Evolutionary conservation across 768 basidiomycete genomes (phyloP).

Genomic region (Trametes cinnabarina): DNA sequence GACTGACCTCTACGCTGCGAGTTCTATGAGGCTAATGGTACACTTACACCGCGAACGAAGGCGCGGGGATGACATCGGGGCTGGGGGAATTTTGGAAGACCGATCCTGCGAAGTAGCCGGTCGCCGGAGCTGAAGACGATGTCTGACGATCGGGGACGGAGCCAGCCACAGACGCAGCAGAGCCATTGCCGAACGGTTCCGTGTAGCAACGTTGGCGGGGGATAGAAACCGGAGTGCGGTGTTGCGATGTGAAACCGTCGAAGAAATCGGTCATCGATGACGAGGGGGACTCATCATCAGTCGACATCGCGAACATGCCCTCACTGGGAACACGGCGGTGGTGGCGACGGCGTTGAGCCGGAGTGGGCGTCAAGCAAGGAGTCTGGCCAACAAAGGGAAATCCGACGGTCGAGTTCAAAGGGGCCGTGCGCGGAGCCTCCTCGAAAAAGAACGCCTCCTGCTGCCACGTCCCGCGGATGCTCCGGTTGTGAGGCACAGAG

Average conservation of each 20-base stretch:
- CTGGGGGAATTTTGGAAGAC: constrained; percentile 85
- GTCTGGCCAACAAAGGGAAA: constrained; percentile 41
- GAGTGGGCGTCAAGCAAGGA: constrained; percentile 37
- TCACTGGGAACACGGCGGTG: constrained; percentile 69
- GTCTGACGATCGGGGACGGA: constrained; percentile 13
- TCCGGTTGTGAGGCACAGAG: constrained; percentile 21
- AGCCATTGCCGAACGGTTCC: constrained; percentile 4
- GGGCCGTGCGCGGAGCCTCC: constrained; percentile 48
- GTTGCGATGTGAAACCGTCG: not conserved
- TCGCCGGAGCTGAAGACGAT: constrained; percentile 25
- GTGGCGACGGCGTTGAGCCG: constrained; percentile 36
- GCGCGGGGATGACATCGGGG: constrained; percentile 76
- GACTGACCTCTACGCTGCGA: constrained; percentile 42
- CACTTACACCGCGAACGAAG: constrained; percentile 51
- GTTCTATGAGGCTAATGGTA: constrained; percentile 26
- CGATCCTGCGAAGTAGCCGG: constrained; percentile 73
- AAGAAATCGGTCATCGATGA: constrained; percentile 39
- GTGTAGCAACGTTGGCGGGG: constrained; percentile 16
- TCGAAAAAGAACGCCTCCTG: constrained; percentile 32
- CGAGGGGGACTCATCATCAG: constrained; percentile 61
- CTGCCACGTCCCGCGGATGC: constrained; percentile 28
- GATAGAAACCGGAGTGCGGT: constrained; percentile 11
- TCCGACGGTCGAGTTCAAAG: constrained; percentile 37
- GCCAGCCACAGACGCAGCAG: not conserved
- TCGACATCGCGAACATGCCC: constrained; percentile 71